Base-by-base conservation (phyloP, 1,139 yeast species). In the Blastobotrys proliferans region DNA sequence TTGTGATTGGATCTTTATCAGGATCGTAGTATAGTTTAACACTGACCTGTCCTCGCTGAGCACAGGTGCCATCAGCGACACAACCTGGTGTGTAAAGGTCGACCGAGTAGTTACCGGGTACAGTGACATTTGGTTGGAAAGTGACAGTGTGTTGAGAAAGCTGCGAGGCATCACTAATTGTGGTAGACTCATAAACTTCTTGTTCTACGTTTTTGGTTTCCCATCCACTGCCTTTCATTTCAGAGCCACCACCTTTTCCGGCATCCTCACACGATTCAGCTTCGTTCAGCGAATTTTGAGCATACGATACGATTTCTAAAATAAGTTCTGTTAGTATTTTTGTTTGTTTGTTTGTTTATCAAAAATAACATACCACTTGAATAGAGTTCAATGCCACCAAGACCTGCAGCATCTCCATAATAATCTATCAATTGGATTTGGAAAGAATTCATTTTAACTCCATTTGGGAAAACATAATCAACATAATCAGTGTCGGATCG, bases 61-160 rank as follows among this genome's bases (percentile, higher is more conserved):
- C 55, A 64, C 99, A 92, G 0, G 94, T 74, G 35, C 69, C 66
- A 58, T 86, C 96, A 8, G 58, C 63, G 2, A 66, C 49, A 65
- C 99, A 92, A 0, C 98, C 97, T 0, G 97, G 97, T 0, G 98
- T 92, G 52, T 76, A 79, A 46, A 90, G 56, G 43, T 79, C 68
- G 26, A 92, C 70, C 0, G 87, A 71, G 61, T 87, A 92, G 50
- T 79, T 72, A 9, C 97, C 97, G 0, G 86, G 69, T 49, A 78
- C 74, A 0, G 86, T 71, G 18, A 88, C 74, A 50, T 83, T 81
- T 6, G 96, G 92, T 49, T 72, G 71, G 57, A 83, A 80, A 1
- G 73, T 68, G 11, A 86, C 80, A 16, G 75, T 74, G 3, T 74
- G 67, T 22, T 67, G 56, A 1, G 50, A 38, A 10, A 61, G 35